Base-by-base conservation (phyloP, 371 early-diverging fungal genomes). In the Dichotomocladium elegans region DNA sequence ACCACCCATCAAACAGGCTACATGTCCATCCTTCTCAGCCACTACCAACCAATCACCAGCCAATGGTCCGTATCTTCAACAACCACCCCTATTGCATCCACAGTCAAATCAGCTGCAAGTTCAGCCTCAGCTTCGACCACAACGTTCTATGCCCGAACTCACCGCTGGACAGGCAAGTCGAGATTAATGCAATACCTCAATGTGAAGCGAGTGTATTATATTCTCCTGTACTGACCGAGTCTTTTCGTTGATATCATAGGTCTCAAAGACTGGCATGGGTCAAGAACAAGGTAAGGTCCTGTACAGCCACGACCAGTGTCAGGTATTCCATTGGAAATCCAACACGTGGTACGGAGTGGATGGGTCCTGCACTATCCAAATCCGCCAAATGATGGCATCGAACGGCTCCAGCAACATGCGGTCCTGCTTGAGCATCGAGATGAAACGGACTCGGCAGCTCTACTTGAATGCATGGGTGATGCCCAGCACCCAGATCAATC, bases 261-360 rank as follows among this genome's bases (percentile, higher is more conserved):
- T n/a, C n/a, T n/a, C n/a, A n/a, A n/a, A n/a, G n/a, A n/a, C n/a
- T n/a, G n/a, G n/a, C n/a, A n/a, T n/a, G n/a, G n/a, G 60, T 64
- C 17, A 57, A 53, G 12, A 50, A 15, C 37, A 37, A 37, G 37
- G 37, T 17, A 37, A 54, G 11, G 61, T 67, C 2, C 25, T 70
- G 10, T 70, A 64, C 26, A 57, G 51, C 10, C 53, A 56, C 40
- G 55, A 56, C 28, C 44, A 63, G 34, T 61, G 65, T 24, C 61
- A 69, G 43, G 70, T 72, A 4, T 75, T 75, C 42, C 72, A 52
- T 14, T 75, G 76, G 76, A 75, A 75, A 53, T 61, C 69, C 29
- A 61, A 75, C 19, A 64, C 70, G 15, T 75, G 76, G 76, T 71
- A 67, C 41, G 72, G 68, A 22, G 69, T 69, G 4, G 72, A 75